phyloP scores from a whole-genome alignment of 163 green algal species.

The Chloromonas sp. region DNA sequence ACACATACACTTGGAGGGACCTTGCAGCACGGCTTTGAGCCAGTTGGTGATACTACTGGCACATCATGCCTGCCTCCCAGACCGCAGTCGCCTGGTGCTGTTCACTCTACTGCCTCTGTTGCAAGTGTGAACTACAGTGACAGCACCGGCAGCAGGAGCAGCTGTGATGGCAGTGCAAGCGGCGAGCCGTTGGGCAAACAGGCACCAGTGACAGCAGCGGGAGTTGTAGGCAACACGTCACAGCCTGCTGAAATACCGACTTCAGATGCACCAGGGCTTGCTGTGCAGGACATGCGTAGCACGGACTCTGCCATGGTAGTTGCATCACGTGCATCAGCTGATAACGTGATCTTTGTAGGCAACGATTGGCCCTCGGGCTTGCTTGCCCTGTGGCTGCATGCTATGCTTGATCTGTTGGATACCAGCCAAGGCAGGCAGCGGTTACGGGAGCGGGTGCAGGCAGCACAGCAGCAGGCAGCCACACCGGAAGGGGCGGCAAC shows the following conservation, averaged over 20 bases:
- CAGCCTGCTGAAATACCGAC: too few relatives aligned
- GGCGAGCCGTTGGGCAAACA: neutral
- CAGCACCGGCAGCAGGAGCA: neutral
- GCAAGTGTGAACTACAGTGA: conserved; percentile 1
- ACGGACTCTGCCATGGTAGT: too few relatives aligned
- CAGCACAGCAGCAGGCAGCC: too few relatives aligned
- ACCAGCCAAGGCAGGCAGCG: too few relatives aligned
- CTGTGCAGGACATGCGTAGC: neutral
- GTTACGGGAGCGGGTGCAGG: too few relatives aligned
- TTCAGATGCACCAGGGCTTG: too few relatives aligned
- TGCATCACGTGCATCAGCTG: neutral
- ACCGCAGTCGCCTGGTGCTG: too few relatives aligned
- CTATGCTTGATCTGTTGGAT: neutral
- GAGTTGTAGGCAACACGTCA: neutral
- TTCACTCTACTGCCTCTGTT: neutral
- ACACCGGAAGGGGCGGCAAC: too few relatives aligned
- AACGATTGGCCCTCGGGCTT: conserved; percentile 60
- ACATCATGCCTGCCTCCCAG: too few relatives aligned
- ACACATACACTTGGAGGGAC: too few relatives aligned
- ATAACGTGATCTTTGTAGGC: conserved; percentile 47
- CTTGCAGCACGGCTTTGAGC: too few relatives aligned
- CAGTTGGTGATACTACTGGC: too few relatives aligned
- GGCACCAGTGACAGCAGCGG: conserved; percentile 6
- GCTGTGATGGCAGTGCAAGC: neutral
- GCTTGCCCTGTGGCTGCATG: conserved; percentile 49